A percentile compares a stretch with the other conserved stretches of the same genome.
Evolutionary conservation across 2,329 filamentous ascomycete species (phyloP).

Genomic region (Epichloe gansuensis): DNA sequence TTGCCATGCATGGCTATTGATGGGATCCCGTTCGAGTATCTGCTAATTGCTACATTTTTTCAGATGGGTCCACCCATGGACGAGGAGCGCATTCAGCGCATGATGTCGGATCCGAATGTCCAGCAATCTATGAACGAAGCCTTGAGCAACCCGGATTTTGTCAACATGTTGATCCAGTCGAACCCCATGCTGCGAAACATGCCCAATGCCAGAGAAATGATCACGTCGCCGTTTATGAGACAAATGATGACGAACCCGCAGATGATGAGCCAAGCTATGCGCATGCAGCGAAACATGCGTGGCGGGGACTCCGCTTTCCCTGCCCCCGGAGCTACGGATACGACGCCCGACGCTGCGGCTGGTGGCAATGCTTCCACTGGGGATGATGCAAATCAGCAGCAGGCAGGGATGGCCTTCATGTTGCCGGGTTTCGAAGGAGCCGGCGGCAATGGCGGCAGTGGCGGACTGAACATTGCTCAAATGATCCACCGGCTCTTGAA

Average conservation of each 20-base stretch:
- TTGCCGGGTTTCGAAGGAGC: conserved; percentile 12
- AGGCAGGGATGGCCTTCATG: conserved; percentile 29
- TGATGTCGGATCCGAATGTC: conserved; percentile 82
- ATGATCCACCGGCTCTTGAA: conserved; percentile 14
- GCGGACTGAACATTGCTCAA: conserved; percentile 13
- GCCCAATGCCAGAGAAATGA: conserved; percentile 67
- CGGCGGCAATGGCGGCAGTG: conserved; percentile 9
- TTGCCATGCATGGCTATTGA: background rate
- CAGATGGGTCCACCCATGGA: conserved; percentile 83
- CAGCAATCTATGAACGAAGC: conserved; percentile 85
- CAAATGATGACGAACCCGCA: conserved; percentile 88
- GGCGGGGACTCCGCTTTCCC: conserved; percentile 56
- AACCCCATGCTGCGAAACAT: conserved; percentile 71
- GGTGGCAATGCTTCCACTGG: conserved; percentile 20
- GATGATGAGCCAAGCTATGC: conserved; percentile 66
- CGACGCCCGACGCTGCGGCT: conserved; percentile 46
- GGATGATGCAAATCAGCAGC: conserved; percentile 10
- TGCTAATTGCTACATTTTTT: conserved; percentile 12
- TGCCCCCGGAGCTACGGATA: conserved; percentile 84
- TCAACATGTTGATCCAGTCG: conserved; percentile 87
- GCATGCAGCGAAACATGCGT: conserved; percentile 63
- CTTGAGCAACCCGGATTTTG: conserved; percentile 84
- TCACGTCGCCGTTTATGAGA: conserved; percentile 79
- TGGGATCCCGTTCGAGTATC: conserved; percentile 1
- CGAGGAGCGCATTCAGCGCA: conserved; percentile 66